Evolutionary conservation across 2,329 filamentous ascomycete species (phyloP).

Genomic region (Beauveria brongniartii): DNA sequence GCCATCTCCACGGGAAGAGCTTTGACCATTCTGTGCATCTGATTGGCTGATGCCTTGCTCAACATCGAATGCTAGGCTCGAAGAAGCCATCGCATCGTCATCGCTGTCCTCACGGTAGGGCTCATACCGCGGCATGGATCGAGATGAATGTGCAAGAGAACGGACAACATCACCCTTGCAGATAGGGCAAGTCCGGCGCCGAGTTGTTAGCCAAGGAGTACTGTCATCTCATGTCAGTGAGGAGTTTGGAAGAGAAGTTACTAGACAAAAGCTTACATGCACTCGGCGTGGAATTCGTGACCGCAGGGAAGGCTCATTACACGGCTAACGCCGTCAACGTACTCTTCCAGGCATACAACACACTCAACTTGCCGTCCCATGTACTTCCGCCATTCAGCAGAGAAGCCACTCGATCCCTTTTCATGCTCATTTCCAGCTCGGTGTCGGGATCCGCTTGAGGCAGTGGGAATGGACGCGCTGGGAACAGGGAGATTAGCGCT

Average conservation of each 20-base stretch:
- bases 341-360: constrained; percentile 94
- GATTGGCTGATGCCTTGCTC: constrained; percentile 31
- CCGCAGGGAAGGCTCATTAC: constrained; percentile 98
- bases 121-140: constrained; percentile 45
- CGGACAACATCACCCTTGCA: constrained; percentile 95
- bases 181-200: constrained; percentile 93
- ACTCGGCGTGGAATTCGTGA: constrained; percentile 94
- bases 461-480: constrained; percentile 33
- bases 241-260: too few relatives aligned
- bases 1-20: background rate
- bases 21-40: constrained; percentile 16
- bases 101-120: constrained; percentile 46
- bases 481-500: constrained; percentile 37
- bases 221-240: constrained; percentile 34
- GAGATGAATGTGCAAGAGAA: constrained; percentile 48
- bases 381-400: constrained; percentile 55
- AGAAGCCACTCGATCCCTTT: constrained; percentile 35
- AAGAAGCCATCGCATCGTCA: constrained; percentile 32
- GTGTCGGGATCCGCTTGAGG: constrained; percentile 25
- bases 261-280: constrained; percentile 67
- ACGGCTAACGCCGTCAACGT: constrained; percentile 83
- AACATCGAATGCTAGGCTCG: constrained; percentile 29
- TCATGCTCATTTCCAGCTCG: constrained; percentile 34
- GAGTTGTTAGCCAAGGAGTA: constrained; percentile 93
- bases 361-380: constrained; percentile 73